Percentiles rank a stretch among this genome's conserved stretches.
These are phyloP conservation scores for Chrysoporthe deuterocubensis DNA, from an alignment of 2,329 filamentous ascomycete species.

Conservation along the genomic window DNA sequence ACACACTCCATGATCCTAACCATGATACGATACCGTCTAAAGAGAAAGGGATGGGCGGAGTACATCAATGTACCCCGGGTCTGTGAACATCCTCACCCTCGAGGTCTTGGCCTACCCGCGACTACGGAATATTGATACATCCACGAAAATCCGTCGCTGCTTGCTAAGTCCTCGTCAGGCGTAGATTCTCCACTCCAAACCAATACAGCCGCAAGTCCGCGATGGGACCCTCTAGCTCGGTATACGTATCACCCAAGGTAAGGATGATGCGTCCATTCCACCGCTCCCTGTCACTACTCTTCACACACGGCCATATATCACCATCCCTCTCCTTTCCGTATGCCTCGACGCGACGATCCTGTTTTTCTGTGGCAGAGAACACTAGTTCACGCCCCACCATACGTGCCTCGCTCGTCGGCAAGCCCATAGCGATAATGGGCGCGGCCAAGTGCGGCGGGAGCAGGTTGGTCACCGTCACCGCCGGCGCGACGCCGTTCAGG, in stretches of 20 bases:
- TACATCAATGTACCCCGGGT: no score
- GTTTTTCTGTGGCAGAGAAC: constrained; percentile 41
- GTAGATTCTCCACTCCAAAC: not conserved
- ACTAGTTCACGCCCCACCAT: constrained; percentile 42
- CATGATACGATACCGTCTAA: no score
- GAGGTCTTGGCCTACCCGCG: no score
- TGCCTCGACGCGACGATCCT: constrained; percentile 38
- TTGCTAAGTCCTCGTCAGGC: not conserved
- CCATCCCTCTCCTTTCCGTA: constrained; percentile 42
- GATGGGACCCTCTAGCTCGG: constrained; percentile 40
- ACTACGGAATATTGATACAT: no score
- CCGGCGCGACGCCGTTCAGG: no score
- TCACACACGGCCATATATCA: not conserved
- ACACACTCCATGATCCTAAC: no score
- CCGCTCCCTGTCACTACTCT: constrained; percentile 15
- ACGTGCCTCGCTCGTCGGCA: constrained; percentile 40
- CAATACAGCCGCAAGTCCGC: constrained; percentile 29
- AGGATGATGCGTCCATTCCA: constrained; percentile 44
- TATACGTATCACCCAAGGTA: constrained; percentile 41
- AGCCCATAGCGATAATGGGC: constrained; percentile 37
- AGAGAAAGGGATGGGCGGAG: no score
- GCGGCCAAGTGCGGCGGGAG: no score
- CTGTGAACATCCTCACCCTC: no score
- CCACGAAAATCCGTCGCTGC: not conserved
- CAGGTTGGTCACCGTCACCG: no score